Percentiles rank a stretch among this genome's conserved stretches.
These are phyloP conservation scores for Dioscorea zingiberensis DNA, from an alignment of 106 monocot genomes.

Conservation along the genomic window DNA sequence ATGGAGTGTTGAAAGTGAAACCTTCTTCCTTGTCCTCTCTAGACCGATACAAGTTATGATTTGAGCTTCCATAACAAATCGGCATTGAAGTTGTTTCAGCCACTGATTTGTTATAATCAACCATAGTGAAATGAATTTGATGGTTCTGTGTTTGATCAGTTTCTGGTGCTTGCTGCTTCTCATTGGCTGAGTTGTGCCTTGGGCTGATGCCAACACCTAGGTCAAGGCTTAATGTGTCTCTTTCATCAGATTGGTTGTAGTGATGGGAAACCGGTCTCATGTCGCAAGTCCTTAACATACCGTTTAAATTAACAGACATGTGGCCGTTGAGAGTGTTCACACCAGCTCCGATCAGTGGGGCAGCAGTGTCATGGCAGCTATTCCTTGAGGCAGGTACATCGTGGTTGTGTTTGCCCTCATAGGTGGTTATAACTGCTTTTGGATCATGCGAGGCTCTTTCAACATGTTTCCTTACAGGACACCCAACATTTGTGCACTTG, in stretches of 20 bases:
- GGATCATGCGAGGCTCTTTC: conserved; percentile 97
- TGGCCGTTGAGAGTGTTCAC: conserved; percentile 11
- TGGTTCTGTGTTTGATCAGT: conserved; percentile 17
- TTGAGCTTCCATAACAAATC: conserved; percentile 24
- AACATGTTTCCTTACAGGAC: conserved; percentile 94
- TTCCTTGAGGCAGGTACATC: conserved; percentile 82
- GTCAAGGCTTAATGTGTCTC: conserved; percentile 56
- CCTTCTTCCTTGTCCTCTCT: conserved; percentile 43
- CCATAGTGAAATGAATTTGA: conserved; percentile 16
- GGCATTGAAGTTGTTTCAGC: conserved; percentile 18
- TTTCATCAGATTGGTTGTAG: conserved; percentile 36
- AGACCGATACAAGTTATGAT: conserved; percentile 19
- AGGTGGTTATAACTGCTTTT: conserved; percentile 96
- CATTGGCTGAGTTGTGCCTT: conserved; percentile 15
- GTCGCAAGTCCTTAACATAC: conserved; percentile 33
- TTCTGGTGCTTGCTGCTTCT: conserved; percentile 16
- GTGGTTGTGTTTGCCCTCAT: conserved; percentile 97
- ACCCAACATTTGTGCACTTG: conserved; percentile 87
- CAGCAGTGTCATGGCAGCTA: conserved; percentile 31
- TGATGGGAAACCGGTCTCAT: conserved; percentile 9
- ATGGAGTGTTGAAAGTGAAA: conserved; percentile 51
- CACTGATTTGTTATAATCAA: conserved; percentile 19
- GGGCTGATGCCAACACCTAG: conserved; percentile 71
- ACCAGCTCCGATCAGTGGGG: conserved; percentile 11
- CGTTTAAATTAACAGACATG: conserved; percentile 18